These are phyloP conservation scores for Colletotrichum sp. DNA, from an alignment of 2,329 filamentous ascomycete genomes.

Conservation along the genomic window DNA sequence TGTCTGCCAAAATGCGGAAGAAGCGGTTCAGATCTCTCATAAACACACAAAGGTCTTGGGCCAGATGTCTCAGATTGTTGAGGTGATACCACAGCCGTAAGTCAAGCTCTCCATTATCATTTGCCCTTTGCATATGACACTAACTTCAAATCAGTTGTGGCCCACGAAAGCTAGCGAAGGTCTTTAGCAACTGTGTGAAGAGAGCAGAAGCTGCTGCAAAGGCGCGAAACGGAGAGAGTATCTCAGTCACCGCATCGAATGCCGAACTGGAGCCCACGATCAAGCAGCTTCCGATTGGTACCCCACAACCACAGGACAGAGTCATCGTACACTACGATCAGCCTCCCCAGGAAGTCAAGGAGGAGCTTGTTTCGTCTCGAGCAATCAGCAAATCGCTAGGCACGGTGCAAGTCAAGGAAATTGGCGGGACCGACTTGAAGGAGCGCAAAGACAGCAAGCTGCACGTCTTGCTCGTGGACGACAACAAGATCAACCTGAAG, in stretches of 20 bases:
- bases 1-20: constrained; percentile 31
- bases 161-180: constrained; percentile 32
- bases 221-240: neutral
- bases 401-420: neutral
- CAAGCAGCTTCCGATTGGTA: neutral
- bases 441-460: neutral
- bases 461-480: constrained; percentile 42
- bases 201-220: neutral
- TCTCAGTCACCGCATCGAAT: neutral
- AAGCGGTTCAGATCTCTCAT: constrained; percentile 27
- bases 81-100: constrained; percentile 34
- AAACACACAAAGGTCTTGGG: constrained; percentile 25
- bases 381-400: neutral
- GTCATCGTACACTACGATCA: neutral
- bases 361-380: neutral
- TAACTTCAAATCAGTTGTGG: constrained; percentile 17
- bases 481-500: constrained; percentile 47
- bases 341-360: neutral
- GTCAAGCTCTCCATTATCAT: neutral
- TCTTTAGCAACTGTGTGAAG: constrained; percentile 27
- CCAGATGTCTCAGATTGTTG: constrained; percentile 28
- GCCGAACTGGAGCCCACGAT: neutral
- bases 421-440: neutral
- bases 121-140: neutral
- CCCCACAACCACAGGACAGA: neutral